A percentile compares a stretch with the other conserved stretches of the same genome.
phyloP scores from a whole-genome alignment of 345 rosid genomes.

The Eucalyptus globulus region DNA sequence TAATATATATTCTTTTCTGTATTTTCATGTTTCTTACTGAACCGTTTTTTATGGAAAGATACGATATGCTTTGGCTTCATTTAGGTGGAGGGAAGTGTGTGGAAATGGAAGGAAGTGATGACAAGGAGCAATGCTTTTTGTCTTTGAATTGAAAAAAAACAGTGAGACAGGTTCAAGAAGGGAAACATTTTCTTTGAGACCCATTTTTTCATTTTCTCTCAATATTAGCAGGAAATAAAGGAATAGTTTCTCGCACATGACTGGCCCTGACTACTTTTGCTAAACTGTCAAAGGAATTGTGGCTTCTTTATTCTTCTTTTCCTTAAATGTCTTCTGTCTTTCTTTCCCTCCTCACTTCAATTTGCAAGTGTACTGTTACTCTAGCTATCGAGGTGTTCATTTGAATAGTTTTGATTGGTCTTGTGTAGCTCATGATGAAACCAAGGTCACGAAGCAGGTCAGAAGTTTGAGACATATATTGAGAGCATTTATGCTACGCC shows the following conservation, averaged over 20 bases:
- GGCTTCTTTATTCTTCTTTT: not conserved
- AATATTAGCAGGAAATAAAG: not conserved
- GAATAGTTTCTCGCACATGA: not conserved
- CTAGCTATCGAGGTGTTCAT: not conserved
- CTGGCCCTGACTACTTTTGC: not conserved
- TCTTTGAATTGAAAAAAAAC: not conserved
- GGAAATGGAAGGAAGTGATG: not conserved
- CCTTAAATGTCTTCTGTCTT: not conserved
- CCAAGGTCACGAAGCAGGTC: slow-evolving; percentile 26
- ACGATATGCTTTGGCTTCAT: not conserved
- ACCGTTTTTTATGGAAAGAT: not conserved
- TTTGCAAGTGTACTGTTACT: not conserved
- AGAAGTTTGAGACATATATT: slow-evolving; percentile 42
- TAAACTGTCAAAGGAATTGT: not conserved
- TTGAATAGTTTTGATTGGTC: not conserved
- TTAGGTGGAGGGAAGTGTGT: not conserved
- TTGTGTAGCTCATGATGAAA: slow-evolving; percentile 24
- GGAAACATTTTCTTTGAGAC: not conserved
- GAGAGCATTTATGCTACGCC: slow-evolving; percentile 78
- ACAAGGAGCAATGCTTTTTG: not conserved
- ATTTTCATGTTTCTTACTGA: not conserved
- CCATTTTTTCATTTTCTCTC: not conserved
- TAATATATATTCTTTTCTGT: not conserved
- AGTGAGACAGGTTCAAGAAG: not conserved
- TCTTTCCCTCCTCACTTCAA: not conserved